A percentile compares a stretch with the other conserved stretches of the same genome.
Conservation (phyloP, 1,284 basidiomycete species). For the Dichomitus squalens region DNA sequence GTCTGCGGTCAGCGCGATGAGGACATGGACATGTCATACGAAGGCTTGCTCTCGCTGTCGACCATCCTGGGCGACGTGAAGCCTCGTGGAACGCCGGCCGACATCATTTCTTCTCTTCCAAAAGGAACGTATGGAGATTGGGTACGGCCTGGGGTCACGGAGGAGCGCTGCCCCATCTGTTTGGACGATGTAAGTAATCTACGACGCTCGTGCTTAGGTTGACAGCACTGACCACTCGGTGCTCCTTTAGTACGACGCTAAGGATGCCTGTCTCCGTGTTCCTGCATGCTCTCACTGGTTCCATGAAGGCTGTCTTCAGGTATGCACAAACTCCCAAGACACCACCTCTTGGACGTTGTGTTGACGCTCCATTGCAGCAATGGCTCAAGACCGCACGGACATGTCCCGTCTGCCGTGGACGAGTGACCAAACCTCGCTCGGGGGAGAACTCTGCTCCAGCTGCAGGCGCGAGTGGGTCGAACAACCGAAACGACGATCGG, state of each 20-base stretch:
- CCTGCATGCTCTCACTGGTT: slow-evolving; percentile 76
- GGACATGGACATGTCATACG: slow-evolving; percentile 72
- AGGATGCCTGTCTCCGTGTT: slow-evolving; percentile 61
- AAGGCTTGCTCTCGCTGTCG: slow-evolving; percentile 60
- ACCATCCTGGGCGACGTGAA: slow-evolving; percentile 64
- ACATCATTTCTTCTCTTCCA: slow-evolving; percentile 60
- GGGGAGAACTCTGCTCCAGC: slow-evolving; percentile 1
- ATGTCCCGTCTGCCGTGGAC: slow-evolving; percentile 32
- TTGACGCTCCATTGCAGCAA: slow-evolving; percentile 21
- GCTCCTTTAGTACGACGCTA: slow-evolving; percentile 53
- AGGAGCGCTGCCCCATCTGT: slow-evolving; percentile 76
- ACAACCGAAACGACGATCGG: slow-evolving; percentile 1
- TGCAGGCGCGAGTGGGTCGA: slow-evolving; percentile 11
- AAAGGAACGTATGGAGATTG: slow-evolving; percentile 67
- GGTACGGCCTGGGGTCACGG: slow-evolving; percentile 56
- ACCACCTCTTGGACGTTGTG: neutral
- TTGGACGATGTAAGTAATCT: slow-evolving; percentile 67
- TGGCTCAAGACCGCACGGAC: slow-evolving; percentile 33
- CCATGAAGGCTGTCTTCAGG: slow-evolving; percentile 71
- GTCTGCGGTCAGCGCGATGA: slow-evolving; percentile 59
- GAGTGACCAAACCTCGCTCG: slow-evolving; percentile 13
- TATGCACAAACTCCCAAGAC: slow-evolving; percentile 32
- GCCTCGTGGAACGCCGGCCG: slow-evolving; percentile 58
- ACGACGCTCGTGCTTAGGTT: neutral
- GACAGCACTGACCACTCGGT: slow-evolving; percentile 13